Conservation (phyloP, 768 basidiomycete genomes). For the Pleurotus pulmonarius region DNA sequence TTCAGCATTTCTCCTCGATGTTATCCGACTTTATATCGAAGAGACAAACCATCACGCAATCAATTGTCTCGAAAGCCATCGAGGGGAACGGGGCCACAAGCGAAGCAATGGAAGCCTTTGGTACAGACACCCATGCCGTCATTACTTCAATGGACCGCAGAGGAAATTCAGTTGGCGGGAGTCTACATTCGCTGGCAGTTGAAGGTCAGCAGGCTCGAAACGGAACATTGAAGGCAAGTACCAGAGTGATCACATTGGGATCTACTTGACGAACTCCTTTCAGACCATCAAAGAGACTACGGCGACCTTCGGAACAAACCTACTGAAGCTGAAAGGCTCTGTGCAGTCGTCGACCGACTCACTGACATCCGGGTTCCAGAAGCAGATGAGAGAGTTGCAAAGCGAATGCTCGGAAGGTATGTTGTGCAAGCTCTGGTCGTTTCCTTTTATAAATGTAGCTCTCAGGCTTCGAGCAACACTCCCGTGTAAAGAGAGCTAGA, state of each 20-base stretch:
- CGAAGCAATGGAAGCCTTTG: constrained; percentile 42
- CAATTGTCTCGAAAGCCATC: constrained; percentile 50
- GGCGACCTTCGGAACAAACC: constrained; percentile 33
- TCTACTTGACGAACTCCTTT: constrained; percentile 9
- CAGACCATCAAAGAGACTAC: constrained; percentile 41
- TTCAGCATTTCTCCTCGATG: constrained; percentile 71
- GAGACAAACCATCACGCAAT: constrained; percentile 62
- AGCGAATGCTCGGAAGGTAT: constrained; percentile 42
- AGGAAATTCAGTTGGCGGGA: constrained; percentile 36
- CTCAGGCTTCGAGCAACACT: constrained; percentile 60
- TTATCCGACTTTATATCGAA: constrained; percentile 67
- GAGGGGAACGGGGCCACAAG: constrained; percentile 55
- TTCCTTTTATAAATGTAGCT: constrained; percentile 1
- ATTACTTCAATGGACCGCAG: constrained; percentile 36
- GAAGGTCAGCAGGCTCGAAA: constrained; percentile 56
- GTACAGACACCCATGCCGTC: constrained; percentile 40
- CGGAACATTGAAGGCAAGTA: constrained; percentile 52
- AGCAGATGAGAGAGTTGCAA: constrained; percentile 40
- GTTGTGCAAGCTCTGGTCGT: constrained; percentile 11
- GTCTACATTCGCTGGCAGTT: constrained; percentile 40
- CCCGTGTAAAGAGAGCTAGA: constrained; percentile 64
- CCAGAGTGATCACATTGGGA: background rate
- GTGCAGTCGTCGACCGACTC: constrained; percentile 43
- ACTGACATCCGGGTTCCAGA: constrained; percentile 50
- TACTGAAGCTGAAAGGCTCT: constrained; percentile 41